These are phyloP conservation scores for Eucalyptus erythrocorys DNA, from an alignment of 345 rosid genomes.

Conservation along the genomic window DNA sequence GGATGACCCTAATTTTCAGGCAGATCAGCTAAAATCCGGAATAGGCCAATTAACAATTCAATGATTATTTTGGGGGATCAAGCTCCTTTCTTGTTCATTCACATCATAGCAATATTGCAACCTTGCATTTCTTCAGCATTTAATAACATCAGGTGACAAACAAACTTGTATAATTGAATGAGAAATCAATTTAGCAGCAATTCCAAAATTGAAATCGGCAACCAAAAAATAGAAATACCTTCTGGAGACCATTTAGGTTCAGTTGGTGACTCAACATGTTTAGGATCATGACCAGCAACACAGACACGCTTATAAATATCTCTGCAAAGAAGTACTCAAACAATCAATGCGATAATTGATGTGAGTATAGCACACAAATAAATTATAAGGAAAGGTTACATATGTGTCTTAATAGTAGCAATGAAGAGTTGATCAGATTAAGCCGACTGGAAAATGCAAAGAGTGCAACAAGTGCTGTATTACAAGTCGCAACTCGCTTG, in stretches of 20 bases:
- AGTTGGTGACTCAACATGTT: conserved; percentile 71
- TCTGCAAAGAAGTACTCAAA: conserved; percentile 22
- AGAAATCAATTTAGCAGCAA: no score
- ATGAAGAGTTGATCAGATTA: not conserved
- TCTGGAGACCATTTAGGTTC: conserved; percentile 91
- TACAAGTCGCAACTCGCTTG: not conserved
- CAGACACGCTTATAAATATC: conserved; percentile 43
- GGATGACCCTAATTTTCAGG: not conserved
- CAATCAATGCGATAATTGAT: not conserved
- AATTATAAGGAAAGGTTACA: not conserved
- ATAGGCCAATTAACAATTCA: not conserved
- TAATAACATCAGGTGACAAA: not conserved
- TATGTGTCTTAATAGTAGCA: not conserved
- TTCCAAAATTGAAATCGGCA: not conserved
- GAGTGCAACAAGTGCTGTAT: not conserved
- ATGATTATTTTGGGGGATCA: not conserved
- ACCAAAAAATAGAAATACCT: conserved; percentile 23
- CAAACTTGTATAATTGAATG: not conserved
- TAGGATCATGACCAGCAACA: conserved; percentile 69
- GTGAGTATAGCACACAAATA: not conserved
- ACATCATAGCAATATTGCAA: not conserved
- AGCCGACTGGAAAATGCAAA: not conserved
- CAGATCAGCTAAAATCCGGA: not conserved
- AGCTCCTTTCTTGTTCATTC: not conserved
- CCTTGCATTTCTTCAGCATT: not conserved